Conservation (phyloP, 2,329 filamentous ascomycete species). For the Pyricularia sp. region DNA sequence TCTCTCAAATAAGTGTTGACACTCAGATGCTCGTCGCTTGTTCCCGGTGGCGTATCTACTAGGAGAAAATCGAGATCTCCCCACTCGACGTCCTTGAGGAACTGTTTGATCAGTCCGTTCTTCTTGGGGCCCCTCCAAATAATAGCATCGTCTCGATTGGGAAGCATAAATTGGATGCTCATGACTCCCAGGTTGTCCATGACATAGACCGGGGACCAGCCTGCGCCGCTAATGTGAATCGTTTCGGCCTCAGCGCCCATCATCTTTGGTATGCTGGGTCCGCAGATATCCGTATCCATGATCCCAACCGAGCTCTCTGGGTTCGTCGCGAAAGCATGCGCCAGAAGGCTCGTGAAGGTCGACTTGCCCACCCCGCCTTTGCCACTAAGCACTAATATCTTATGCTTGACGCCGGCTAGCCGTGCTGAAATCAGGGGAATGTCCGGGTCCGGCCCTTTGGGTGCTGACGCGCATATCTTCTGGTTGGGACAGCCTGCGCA, state of each 20-base stretch:
- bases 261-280: slow-evolving; percentile 96
- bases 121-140: slow-evolving; percentile 99
- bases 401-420: slow-evolving; percentile 74
- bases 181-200: slow-evolving; percentile 90
- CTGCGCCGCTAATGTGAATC: slow-evolving; percentile 79
- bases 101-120: slow-evolving; percentile 96
- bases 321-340: slow-evolving; percentile 80
- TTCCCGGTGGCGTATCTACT: slow-evolving; percentile 92
- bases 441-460: slow-evolving; percentile 93
- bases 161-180: slow-evolving; percentile 98
- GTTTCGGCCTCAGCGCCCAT: slow-evolving; percentile 93
- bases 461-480: slow-evolving; percentile 83
- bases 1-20: slow-evolving; percentile 89
- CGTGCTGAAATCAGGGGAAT: slow-evolving; percentile 80
- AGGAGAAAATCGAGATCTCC: slow-evolving; percentile 87
- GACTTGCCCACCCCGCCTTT: slow-evolving; percentile 97
- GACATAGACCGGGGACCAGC: slow-evolving; percentile 95
- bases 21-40: slow-evolving; percentile 87
- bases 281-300: slow-evolving; percentile 98
- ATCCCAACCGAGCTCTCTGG: slow-evolving; percentile 74
- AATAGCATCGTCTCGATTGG: slow-evolving; percentile 84
- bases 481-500: slow-evolving; percentile 96
- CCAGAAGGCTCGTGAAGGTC: slow-evolving; percentile 81
- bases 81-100: slow-evolving; percentile 97
- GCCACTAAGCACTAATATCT: slow-evolving; percentile 84